phyloP scores from a whole-genome alignment of 1,139 yeast species.

The Suhomyces bokatorum region DNA sequence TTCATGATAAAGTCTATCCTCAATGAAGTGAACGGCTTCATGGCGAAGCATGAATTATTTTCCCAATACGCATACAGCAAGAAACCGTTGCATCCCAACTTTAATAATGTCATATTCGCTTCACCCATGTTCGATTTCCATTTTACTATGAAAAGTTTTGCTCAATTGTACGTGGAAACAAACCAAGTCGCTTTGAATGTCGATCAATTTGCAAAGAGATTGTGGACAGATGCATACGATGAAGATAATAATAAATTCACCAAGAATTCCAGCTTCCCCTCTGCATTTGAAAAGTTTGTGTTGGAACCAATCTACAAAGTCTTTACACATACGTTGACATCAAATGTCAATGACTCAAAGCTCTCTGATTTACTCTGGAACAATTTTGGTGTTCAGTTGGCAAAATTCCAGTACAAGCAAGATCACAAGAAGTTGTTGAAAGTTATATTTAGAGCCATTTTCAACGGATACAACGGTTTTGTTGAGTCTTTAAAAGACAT shows the following conservation, averaged over 20 bases:
- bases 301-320: slow-evolving; percentile 82
- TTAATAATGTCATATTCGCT: slow-evolving; percentile 71
- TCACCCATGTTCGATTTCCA: slow-evolving; percentile 62
- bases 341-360: slow-evolving; percentile 45
- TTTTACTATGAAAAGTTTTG: slow-evolving; percentile 69
- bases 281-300: slow-evolving; percentile 70
- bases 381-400: slow-evolving; percentile 46
- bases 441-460: slow-evolving; percentile 54
- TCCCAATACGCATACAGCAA: slow-evolving; percentile 27
- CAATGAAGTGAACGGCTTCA: slow-evolving; percentile 61
- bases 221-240: slow-evolving; percentile 81
- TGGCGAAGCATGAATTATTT: slow-evolving; percentile 33
- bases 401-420: slow-evolving; percentile 38
- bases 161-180: slow-evolving; percentile 48
- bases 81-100: slow-evolving; percentile 56
- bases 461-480: slow-evolving; percentile 54
- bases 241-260: slow-evolving; percentile 46
- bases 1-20: slow-evolving; percentile 62
- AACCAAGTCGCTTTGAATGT: slow-evolving; percentile 32
- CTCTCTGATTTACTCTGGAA: slow-evolving; percentile 42
- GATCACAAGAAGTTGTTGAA: slow-evolving; percentile 63
- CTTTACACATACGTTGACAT: slow-evolving; percentile 59
- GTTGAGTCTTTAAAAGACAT: slow-evolving; percentile 46
- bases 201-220: slow-evolving; percentile 46
- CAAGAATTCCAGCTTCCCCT: slow-evolving; percentile 26